Evolutionary conservation across 2,329 filamentous ascomycete species (phyloP), one percentile per base, ranked within the genome.

Genomic region (Claviceps quebecensis): DNA sequence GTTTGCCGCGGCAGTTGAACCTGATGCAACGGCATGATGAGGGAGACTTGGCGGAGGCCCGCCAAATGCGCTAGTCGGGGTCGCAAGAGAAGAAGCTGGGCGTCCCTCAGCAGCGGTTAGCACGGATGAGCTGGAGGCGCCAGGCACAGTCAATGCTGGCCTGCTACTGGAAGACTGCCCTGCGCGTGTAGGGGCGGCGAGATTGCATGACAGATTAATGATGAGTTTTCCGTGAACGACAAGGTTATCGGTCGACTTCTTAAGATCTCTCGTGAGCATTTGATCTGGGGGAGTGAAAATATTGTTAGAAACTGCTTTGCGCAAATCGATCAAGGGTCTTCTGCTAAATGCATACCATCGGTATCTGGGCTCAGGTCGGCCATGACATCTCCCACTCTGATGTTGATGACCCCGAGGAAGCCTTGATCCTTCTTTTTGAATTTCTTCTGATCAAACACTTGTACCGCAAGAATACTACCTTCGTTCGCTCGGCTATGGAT

Each of bases 341-440:
- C 39, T 36, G n/a, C 26, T 50, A 34, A 36, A 52, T 48, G 52
- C 77, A 64, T 76, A 97, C 93, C 91, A 72, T 97, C 93, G 57
- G 88, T 86, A 53, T 90, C 89, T 53, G 87, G 81, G 56, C 87
- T 84, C 57, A 98, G 74, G 65, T 96, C 91, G 29, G 65, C 64
- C 60, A 98, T 88, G 40, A 93, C 86, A 75, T 94, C 90, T 61
- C 93, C 93, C 59, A 98, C 85, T 53, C 90, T 84, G 61, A 98
- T 86, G 67, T 98, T 98, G 64, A 98, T 96, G 51, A 98, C 93
- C 53, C 93, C 93, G 6, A 98, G 76, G 65, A 98, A 98, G 8
- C 93, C 93, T 67, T 98, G 93, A 61, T 98, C 93, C 88, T 97
- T 98, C 81, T 98, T 98, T 77, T 98, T 98, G 74, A 98, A 98